phyloP scores from a whole-genome alignment of 2,329 filamentous ascomycete genomes.

The Colletotrichum tabaci region DNA sequence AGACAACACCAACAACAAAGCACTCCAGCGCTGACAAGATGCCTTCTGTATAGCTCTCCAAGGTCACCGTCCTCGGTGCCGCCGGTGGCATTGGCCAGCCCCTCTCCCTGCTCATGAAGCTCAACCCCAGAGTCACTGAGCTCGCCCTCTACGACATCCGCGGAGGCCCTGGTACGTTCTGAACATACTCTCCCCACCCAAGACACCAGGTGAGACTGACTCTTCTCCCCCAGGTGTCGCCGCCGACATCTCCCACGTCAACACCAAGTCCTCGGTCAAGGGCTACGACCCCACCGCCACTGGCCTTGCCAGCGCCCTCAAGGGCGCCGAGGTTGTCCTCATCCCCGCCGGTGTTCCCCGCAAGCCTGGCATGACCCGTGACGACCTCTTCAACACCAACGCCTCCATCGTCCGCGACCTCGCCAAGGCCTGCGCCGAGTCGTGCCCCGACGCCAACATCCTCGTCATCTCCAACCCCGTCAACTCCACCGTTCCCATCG shows the following conservation, averaged over 20 bases:
- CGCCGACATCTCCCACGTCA: slow-evolving; percentile 98
- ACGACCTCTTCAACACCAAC: slow-evolving; percentile 99
- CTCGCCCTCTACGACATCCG: slow-evolving; percentile 99
- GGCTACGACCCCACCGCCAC: slow-evolving; percentile 86
- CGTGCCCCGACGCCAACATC: slow-evolving; percentile 92
- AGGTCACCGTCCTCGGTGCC: slow-evolving; percentile 97
- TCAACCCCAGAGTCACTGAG: slow-evolving; percentile 94
- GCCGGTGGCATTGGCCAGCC: slow-evolving; percentile 99
- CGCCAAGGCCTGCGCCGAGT: slow-evolving; percentile 92
- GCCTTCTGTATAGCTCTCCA: slow-evolving; percentile 79
- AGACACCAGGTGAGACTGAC: slow-evolving; percentile 42
- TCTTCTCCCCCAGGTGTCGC: slow-evolving; percentile 81
- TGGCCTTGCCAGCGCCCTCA: slow-evolving; percentile 84
- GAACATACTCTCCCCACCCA: background rate
- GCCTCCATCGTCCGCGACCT: slow-evolving; percentile 99
- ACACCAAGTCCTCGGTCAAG: slow-evolving; percentile 96
- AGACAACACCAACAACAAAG: background rate
- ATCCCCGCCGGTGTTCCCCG: slow-evolving; percentile 98
- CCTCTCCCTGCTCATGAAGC: slow-evolving; percentile 97
- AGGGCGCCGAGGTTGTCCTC: slow-evolving; percentile 92
- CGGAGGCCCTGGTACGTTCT: slow-evolving; percentile 85
- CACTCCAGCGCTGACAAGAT: slow-evolving; percentile 43
- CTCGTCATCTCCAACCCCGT: slow-evolving; percentile 99
- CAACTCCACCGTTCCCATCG: slow-evolving; percentile 99
- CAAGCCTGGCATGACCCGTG: slow-evolving; percentile 99